Evolutionary conservation across 2,329 filamentous ascomycete genomes (phyloP).

Genomic region (Dothideomycetidae sp.): DNA sequence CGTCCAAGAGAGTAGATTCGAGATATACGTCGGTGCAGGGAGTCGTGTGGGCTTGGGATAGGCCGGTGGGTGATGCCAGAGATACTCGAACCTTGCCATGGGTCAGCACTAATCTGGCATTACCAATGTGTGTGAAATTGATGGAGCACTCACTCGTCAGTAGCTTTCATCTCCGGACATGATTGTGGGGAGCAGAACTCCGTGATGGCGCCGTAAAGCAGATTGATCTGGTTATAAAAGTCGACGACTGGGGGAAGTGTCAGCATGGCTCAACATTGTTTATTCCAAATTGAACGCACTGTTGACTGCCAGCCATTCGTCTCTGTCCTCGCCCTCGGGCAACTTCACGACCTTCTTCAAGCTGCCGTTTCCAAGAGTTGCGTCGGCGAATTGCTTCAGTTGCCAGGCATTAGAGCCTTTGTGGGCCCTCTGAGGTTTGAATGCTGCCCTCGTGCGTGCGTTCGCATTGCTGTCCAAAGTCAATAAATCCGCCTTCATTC

Average conservation of each 20-base stretch:
- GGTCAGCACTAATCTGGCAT: too few relatives aligned
- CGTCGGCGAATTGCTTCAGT: slow-evolving; percentile 93
- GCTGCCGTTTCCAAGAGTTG: slow-evolving; percentile 86
- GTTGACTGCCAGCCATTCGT: slow-evolving; percentile 97
- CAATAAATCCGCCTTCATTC: slow-evolving; percentile 24
- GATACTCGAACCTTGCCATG: slow-evolving; percentile 94
- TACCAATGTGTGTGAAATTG: too few relatives aligned
- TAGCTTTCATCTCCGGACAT: slow-evolving; percentile 99
- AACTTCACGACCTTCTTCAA: slow-evolving; percentile 92
- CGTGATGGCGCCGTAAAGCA: slow-evolving; percentile 95
- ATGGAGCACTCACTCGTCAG: slow-evolving; percentile 60
- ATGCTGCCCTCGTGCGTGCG: slow-evolving; percentile 71
- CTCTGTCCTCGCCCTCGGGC: slow-evolving; percentile 91
- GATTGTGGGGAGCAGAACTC: slow-evolving; percentile 97
- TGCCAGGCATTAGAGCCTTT: slow-evolving; percentile 88
- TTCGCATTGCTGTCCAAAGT: slow-evolving; percentile 26
- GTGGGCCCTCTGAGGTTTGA: slow-evolving; percentile 70
- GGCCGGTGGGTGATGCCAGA: slow-evolving; percentile 92
- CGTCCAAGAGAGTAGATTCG: slow-evolving; percentile 95
- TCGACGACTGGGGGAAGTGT: slow-evolving; percentile 65
- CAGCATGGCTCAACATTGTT: neutral
- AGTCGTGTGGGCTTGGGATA: slow-evolving; percentile 97
- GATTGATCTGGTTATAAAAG: slow-evolving; percentile 99
- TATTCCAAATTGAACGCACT: slow-evolving; percentile 40
- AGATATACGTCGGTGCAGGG: slow-evolving; percentile 92